A percentile compares a stretch with the other conserved stretches of the same genome.
These are phyloP conservation scores for Pseudognaphalium luteoalbum DNA, from an alignment of 129 eudicot genomes.

Conservation along the genomic window DNA sequence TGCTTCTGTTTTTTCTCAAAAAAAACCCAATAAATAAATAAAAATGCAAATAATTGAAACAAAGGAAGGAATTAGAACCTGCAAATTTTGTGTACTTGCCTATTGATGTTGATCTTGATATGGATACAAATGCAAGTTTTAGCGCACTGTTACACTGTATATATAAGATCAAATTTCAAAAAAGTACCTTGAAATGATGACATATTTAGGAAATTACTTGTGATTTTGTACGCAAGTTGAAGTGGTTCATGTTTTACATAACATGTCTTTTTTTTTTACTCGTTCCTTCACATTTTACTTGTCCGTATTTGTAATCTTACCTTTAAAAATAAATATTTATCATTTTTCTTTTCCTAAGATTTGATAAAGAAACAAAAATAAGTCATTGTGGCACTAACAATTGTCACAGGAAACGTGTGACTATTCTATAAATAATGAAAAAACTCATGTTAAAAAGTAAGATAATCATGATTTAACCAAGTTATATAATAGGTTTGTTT, in stretches of 20 bases:
- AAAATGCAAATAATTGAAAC: not conserved
- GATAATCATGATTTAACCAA: not conserved
- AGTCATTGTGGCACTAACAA: not conserved
- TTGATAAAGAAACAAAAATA: not conserved
- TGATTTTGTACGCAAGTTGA: not conserved
- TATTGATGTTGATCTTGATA: slow-evolving; percentile 9
- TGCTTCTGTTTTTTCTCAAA: not conserved
- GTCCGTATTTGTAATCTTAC: not conserved
- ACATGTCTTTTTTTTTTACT: not conserved
- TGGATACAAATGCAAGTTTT: not conserved
- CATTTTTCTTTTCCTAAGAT: not conserved
- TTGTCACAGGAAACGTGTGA: slow-evolving; percentile 26
- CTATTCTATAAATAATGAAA: slow-evolving; percentile 8
- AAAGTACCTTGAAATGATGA: not conserved
- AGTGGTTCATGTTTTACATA: not conserved
- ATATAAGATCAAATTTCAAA: not conserved
- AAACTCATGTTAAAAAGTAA: not conserved
- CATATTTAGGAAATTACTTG: not conserved
- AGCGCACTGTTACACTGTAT: not conserved
- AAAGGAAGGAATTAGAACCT: not conserved
- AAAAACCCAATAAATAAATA: not conserved
- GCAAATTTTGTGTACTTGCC: not conserved
- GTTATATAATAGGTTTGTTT: not conserved
- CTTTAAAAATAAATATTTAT: not conserved
- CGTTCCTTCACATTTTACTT: not conserved